Base-by-base conservation (phyloP, 768 basidiomycete species). In the Phaeolepiota aurea region DNA sequence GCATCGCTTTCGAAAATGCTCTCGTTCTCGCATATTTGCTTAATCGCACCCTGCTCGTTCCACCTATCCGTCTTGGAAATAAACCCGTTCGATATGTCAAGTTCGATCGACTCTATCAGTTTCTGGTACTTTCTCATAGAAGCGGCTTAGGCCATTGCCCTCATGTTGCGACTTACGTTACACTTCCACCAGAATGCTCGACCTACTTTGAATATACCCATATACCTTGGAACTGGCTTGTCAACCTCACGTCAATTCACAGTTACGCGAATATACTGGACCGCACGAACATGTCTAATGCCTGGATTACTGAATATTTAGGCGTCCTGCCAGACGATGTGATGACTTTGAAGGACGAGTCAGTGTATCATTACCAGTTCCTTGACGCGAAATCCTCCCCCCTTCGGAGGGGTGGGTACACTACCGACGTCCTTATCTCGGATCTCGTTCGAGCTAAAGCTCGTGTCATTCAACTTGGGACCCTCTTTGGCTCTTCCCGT, bases 1-100 rank as follows among this genome's bases (percentile, higher is more conserved):
- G 87, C 22, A 87, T 91, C 48, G 80, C 85, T 13, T 72, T 91
- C 45, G 85, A 90, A 61, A 91, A 91, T 51, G 88, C 85, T 2
- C 70, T 89, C 14, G 65, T 80, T n/a, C 71, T 90, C 38, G 70
- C 87, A 1, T 65, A 61, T 44, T 54, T 82, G 20, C 72, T 87
- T 44, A 79, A 82, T 61, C 80, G 86, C 44, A 91, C 86, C 9
- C 67, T 90, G 21, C 73, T 90, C 47, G 63, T 88, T 21, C 87
- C 88, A n/a, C 82, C 82, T 9, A 66, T 82, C 20, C 76, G 79
- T 28, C 72, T 88, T 4, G 83, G 85, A 28, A 57, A 49, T 32
- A 72, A 67, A 52, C 72, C 80, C 4, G 62, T 83, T 30, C 75
- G 71, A 31, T 87, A 83, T 54, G 62, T 72, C 44, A 62, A 66